phyloP scores from a whole-genome alignment of 2,329 filamentous ascomycete genomes.

The Neonectria ditissima region DNA sequence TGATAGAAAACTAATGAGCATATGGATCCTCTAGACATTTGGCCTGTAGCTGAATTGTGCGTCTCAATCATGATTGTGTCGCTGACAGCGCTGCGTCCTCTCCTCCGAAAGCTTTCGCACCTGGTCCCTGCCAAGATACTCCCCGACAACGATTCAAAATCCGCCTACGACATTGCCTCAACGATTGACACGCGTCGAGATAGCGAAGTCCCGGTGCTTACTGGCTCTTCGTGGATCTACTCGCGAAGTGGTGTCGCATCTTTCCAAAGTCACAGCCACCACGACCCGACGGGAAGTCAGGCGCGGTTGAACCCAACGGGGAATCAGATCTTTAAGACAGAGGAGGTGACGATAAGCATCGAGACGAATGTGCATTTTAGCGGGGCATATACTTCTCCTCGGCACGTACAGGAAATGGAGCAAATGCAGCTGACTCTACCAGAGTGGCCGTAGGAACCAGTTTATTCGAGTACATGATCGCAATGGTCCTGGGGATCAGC shows the following conservation, averaged over 20 bases:
- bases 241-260: conserved; percentile 15
- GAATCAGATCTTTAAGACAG: conserved; percentile 20
- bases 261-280: neutral
- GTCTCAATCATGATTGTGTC: conserved; percentile 35
- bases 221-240: neutral
- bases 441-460: neutral
- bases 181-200: neutral
- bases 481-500: too few relatives aligned
- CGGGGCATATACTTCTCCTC: neutral
- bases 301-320: conserved; percentile 14
- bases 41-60: conserved; percentile 31
- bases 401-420: neutral
- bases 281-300: conserved; percentile 17
- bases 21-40: conserved; percentile 9
- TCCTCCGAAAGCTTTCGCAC: conserved; percentile 22
- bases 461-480: too few relatives aligned
- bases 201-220: neutral
- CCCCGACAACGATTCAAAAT: neutral
- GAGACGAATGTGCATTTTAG: conserved; percentile 13
- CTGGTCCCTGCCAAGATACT: neutral
- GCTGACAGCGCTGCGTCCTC: conserved; percentile 26
- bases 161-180: conserved; percentile 3
- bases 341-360: conserved; percentile 22
- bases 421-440: neutral
- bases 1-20: neutral